These are phyloP conservation scores for Exidia glandulosa DNA, from an alignment of 768 basidiomycete species.

Conservation along the genomic window DNA sequence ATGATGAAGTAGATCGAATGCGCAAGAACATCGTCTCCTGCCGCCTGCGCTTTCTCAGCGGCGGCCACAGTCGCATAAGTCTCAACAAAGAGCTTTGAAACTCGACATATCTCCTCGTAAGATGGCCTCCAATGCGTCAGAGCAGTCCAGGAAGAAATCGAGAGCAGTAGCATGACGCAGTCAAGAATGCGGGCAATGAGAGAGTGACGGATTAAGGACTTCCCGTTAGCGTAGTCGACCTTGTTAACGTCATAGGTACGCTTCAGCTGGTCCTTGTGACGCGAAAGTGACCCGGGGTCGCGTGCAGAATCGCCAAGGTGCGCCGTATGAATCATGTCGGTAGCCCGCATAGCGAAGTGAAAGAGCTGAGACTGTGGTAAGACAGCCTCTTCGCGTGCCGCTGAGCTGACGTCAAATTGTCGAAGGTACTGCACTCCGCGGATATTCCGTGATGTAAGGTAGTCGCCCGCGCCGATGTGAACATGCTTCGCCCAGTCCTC, in stretches of 20 bases:
- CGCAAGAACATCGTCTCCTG: conserved; percentile 9
- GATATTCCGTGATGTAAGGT: conserved; percentile 18
- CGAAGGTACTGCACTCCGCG: conserved; percentile 14
- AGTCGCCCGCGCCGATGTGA: conserved; percentile 19
- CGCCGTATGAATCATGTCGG: conserved; percentile 14
- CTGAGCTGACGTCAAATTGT: conserved; percentile 12
- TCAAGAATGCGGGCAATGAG: conserved; percentile 19
- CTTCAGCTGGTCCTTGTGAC: conserved; percentile 17
- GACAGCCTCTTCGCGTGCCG: conserved; percentile 15
- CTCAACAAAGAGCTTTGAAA: not conserved
- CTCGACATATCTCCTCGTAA: conserved; percentile 1
- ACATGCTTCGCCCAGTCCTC: conserved; percentile 13
- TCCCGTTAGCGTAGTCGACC: conserved; percentile 20
- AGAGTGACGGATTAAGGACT: conserved; percentile 19
- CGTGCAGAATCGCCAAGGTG: conserved; percentile 15
- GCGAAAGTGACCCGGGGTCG: conserved; percentile 16
- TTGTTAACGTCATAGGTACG: conserved; percentile 19
- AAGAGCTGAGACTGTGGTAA: conserved; percentile 15
- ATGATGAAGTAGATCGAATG: conserved; percentile 19
- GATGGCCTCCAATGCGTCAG: conserved; percentile 7
- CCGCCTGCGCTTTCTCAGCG: conserved; percentile 6
- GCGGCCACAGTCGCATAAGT: conserved; percentile 6
- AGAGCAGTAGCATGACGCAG: conserved; percentile 13
- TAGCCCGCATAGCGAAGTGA: conserved; percentile 17
- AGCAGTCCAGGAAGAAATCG: not conserved